Evolutionary conservation across 163 green algal species (phyloP), one percentile per base, ranked within the genome.

Genomic region (Prototheca cutis): DNA sequence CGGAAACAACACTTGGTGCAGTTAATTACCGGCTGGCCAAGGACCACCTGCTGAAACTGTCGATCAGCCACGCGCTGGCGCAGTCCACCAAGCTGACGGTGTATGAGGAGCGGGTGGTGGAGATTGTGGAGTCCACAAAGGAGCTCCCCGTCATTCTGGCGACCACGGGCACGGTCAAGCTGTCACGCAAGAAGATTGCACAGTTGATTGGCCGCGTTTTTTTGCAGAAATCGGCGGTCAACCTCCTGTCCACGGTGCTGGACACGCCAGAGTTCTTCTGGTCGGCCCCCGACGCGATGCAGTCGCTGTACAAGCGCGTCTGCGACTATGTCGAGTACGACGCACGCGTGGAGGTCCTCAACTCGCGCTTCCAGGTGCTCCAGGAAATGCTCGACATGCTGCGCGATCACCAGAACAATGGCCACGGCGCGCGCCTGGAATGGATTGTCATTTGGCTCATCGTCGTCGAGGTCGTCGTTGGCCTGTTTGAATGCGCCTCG

Each of bases 221-320:
- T 58, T 72, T 92, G 52, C 84, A 93, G 56, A 83, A 82, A 40
- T 72, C 60, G 13, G 83, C 79, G 6, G 84, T 94, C 31, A 93
- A 93, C 73, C 80, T 94, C 71, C 77, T 94, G 48, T 78, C 62
- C 33, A 79, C 76, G 23, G 85, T 93, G 56, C 72, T 94, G 67
- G 86, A 91, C 71, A 90, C 80, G 1, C 83, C 86, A 2, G 83
- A 90, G 73, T 93, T 91, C 66, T 93, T 94, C 64, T 94, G 86
- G 86, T 74, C 69, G 21, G 80, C 78, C 2, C 79, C 84, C 1
- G 87, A 95, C 70, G 70, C 47, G 33, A 78, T 89, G 65, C 77
- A 90, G 63, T 73, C 71, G 17, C 79, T 94, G 72, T 92, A 94
- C 77, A 87, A 91, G 70, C 67, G 76, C 13, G 54, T 60, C 19